These are phyloP conservation scores for Parachaetomium inaequale DNA, from an alignment of 495 filamentous ascomycete genomes.

Conservation along the genomic window DNA sequence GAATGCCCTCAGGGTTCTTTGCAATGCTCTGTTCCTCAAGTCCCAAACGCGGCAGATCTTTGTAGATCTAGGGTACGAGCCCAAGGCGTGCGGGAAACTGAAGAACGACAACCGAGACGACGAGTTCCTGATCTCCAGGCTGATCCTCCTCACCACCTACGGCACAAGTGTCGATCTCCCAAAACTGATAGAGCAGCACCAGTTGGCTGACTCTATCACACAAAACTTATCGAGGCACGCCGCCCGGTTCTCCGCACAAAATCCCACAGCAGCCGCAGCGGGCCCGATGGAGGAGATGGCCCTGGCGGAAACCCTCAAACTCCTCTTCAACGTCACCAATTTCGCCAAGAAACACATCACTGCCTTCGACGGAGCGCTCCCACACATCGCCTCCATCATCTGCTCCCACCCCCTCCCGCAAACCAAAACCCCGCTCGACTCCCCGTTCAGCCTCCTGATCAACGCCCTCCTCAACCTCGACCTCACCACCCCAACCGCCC, in stretches of 20 bases:
- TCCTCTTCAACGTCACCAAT: constrained; percentile 79
- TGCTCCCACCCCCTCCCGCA: constrained; percentile 35
- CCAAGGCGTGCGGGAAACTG: constrained; percentile 66
- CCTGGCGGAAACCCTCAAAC: constrained; percentile 76
- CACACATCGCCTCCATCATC: constrained; percentile 71
- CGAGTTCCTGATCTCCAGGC: constrained; percentile 79
- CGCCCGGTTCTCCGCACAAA: constrained; percentile 19
- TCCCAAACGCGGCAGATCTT: constrained; percentile 71
- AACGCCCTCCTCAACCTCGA: constrained; percentile 80
- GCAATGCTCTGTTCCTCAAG: constrained; percentile 78
- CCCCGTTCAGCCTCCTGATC: constrained; percentile 57
- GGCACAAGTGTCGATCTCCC: constrained; percentile 66
- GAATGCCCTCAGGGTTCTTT: constrained; percentile 79
- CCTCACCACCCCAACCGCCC: constrained; percentile 42
- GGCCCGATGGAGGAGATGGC: constrained; percentile 74
- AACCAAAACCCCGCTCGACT: constrained; percentile 39
- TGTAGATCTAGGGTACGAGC: constrained; percentile 70
- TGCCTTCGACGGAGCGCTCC: constrained; percentile 63
- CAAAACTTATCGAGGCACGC: constrained; percentile 69
- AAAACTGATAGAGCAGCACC: constrained; percentile 63
- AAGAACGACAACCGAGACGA: constrained; percentile 78
- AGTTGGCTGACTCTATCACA: constrained; percentile 63
- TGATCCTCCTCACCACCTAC: constrained; percentile 86
- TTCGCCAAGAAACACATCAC: constrained; percentile 47
- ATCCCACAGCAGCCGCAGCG: constrained; percentile 30